A percentile compares a stretch with the other conserved stretches of the same genome.
Evolutionary conservation across 129 eudicot species (phyloP).

Genomic region (Lactuca saligna): DNA sequence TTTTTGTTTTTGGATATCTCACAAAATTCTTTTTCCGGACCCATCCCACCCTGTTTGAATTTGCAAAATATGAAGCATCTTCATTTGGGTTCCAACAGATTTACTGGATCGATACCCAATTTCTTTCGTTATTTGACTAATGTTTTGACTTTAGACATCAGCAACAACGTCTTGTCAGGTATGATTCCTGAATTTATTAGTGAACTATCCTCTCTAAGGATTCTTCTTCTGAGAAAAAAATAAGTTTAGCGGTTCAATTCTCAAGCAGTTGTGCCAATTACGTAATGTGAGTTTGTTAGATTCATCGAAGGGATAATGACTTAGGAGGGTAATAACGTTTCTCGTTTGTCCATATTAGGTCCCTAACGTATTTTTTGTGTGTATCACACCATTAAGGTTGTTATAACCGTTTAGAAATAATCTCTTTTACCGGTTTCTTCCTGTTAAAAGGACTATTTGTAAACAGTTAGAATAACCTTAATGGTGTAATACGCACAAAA

Average conservation of each 20-base stretch:
- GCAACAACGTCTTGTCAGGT: constrained; percentile 33
- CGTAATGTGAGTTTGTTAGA: constrained; percentile 21
- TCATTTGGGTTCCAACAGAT: constrained; percentile 27
- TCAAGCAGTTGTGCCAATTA: constrained; percentile 20
- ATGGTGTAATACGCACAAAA: too few relatives aligned
- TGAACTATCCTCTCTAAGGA: constrained; percentile 19
- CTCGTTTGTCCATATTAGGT: too few relatives aligned
- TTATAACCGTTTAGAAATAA: too few relatives aligned
- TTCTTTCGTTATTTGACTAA: background rate
- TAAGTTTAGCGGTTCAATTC: constrained; percentile 30
- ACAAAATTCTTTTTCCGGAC: constrained; percentile 17
- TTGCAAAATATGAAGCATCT: background rate
- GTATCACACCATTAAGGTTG: too few relatives aligned
- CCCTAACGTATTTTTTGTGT: too few relatives aligned
- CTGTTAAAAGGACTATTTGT: too few relatives aligned
- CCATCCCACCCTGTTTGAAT: constrained; percentile 28
- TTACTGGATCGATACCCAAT: constrained; percentile 32
- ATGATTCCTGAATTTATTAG: constrained; percentile 21
- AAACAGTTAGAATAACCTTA: too few relatives aligned
- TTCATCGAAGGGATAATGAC: too few relatives aligned
- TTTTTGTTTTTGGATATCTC: constrained; percentile 26
- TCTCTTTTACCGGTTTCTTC: too few relatives aligned
- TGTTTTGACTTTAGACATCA: constrained; percentile 32
- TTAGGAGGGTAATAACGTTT: too few relatives aligned
- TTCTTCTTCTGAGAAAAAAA: constrained; percentile 25